Percentiles rank a stretch among this genome's conserved stretches.
Conservation (phyloP, 1,284 basidiomycete genomes). For the Pholiota adiposa region DNA sequence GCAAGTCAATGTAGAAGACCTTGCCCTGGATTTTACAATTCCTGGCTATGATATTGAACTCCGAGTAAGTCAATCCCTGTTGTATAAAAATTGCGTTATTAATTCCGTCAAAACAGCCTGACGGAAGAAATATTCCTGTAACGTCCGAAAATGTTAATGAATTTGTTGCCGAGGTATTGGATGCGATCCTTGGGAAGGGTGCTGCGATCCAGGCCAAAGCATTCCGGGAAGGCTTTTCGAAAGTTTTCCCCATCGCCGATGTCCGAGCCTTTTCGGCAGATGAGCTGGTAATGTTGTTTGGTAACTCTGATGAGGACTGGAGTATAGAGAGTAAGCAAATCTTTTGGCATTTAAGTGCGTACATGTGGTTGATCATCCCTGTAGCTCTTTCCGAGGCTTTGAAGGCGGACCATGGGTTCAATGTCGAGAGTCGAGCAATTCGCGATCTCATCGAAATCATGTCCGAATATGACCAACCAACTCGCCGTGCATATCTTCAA, state of each 20-base stretch:
- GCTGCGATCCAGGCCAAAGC: constrained; percentile 78
- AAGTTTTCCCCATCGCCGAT: constrained; percentile 92
- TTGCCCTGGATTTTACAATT: constrained; percentile 94
- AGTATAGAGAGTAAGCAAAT: constrained; percentile 76
- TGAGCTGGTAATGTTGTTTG: constrained; percentile 92
- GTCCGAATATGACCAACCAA: constrained; percentile 74
- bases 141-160: constrained; percentile 87
- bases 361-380: constrained; percentile 16
- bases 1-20: constrained; percentile 78
- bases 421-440: constrained; percentile 90
- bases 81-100: constrained; percentile 3
- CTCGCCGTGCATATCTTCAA: constrained; percentile 90
- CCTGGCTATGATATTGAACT: constrained; percentile 96
- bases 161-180: constrained; percentile 83
- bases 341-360: background rate
- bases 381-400: constrained; percentile 86
- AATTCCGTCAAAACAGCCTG: constrained; percentile 49
- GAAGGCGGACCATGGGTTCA: constrained; percentile 99
- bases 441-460: constrained; percentile 88
- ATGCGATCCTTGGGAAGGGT: constrained; percentile 82
- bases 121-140: constrained; percentile 80
- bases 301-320: constrained; percentile 97
- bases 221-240: constrained; percentile 90
- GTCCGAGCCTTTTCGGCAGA: constrained; percentile 92
- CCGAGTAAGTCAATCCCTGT: constrained; percentile 52